Evolutionary conservation across 129 eudicot species (phyloP).

Genomic region (Arctium minus): DNA sequence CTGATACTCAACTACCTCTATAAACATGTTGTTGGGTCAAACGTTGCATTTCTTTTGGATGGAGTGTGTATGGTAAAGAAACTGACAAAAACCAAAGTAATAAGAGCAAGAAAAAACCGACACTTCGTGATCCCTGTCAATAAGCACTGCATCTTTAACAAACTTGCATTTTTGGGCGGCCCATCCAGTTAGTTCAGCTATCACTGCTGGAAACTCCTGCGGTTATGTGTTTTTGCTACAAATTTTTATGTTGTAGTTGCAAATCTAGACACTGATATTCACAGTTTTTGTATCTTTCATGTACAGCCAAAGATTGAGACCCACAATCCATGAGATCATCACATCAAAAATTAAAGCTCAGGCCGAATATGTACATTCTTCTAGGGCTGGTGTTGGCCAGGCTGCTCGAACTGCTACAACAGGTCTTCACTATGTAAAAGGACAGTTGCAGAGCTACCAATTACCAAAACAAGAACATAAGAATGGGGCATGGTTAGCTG

Average conservation of each 20-base stretch:
- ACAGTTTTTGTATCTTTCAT: conserved; percentile 9
- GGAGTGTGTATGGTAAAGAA: not conserved
- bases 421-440: conserved; percentile 67
- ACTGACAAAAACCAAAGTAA: too few relatives aligned
- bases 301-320: conserved; percentile 91
- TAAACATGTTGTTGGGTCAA: not conserved
- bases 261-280: not conserved
- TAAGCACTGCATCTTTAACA: too few relatives aligned
- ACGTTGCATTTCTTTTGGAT: not conserved
- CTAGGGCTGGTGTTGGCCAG: conserved; percentile 59
- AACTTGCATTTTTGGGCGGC: too few relatives aligned
- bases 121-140: too few relatives aligned
- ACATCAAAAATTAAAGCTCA: conserved; percentile 72
- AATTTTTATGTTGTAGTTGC: not conserved
- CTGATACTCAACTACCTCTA: not conserved
- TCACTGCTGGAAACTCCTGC: too few relatives aligned
- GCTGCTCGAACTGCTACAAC: conserved; percentile 50
- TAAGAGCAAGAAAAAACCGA: too few relatives aligned
- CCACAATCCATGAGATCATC: conserved; percentile 90
- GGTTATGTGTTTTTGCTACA: not conserved
- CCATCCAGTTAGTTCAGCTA: too few relatives aligned
- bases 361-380: conserved; percentile 58
- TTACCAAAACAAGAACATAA: conserved; percentile 65
- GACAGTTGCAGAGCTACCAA: conserved; percentile 68
- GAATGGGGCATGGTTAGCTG: conserved; percentile 61